A percentile compares a stretch with the other conserved stretches of the same genome.
These are phyloP conservation scores for Brassica rapa DNA, from an alignment of 345 rosid species.

Conservation along the genomic window DNA sequence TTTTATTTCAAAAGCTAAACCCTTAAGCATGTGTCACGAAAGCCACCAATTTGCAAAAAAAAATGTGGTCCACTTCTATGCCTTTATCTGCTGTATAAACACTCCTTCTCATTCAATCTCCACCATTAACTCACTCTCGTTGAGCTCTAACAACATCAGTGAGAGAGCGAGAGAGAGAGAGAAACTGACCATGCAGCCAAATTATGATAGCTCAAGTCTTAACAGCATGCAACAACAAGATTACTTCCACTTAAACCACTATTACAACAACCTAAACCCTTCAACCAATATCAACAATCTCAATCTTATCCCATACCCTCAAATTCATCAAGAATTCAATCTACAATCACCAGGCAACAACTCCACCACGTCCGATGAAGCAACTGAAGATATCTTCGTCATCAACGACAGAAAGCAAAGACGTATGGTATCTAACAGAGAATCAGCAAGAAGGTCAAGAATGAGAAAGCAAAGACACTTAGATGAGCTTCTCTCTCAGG, in stretches of 20 bases:
- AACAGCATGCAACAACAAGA: constrained; percentile 42
- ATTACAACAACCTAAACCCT: constrained; percentile 47
- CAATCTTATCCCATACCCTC: constrained; percentile 41
- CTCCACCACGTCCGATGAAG: constrained; percentile 87
- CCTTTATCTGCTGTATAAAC: constrained; percentile 51
- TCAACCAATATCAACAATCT: constrained; percentile 30
- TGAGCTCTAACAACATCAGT: constrained; percentile 1
- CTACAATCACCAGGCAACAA: constrained; percentile 62
- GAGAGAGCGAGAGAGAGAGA: not conserved
- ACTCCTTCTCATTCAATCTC: constrained; percentile 30
- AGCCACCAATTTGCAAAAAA: constrained; percentile 38
- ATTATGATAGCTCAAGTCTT: constrained; percentile 46
- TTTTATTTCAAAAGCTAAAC: constrained; percentile 30
- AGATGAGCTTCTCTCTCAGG: constrained; percentile 93
- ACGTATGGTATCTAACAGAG: constrained; percentile 95
- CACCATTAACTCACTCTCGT: constrained; percentile 30
- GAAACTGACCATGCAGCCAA: constrained; percentile 43
- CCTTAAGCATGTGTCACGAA: constrained; percentile 31
- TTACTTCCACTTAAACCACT: constrained; percentile 45
- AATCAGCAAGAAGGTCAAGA: constrained; percentile 89
- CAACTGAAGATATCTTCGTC: constrained; percentile 64
- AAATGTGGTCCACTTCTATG: constrained; percentile 48
- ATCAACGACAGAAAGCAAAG: constrained; percentile 86
- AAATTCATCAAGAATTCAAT: constrained; percentile 39
- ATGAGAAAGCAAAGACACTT: constrained; percentile 97